Conservation (phyloP, 1,139 yeast genomes). For the Hemisphaericaspora subhashii region DNA sequence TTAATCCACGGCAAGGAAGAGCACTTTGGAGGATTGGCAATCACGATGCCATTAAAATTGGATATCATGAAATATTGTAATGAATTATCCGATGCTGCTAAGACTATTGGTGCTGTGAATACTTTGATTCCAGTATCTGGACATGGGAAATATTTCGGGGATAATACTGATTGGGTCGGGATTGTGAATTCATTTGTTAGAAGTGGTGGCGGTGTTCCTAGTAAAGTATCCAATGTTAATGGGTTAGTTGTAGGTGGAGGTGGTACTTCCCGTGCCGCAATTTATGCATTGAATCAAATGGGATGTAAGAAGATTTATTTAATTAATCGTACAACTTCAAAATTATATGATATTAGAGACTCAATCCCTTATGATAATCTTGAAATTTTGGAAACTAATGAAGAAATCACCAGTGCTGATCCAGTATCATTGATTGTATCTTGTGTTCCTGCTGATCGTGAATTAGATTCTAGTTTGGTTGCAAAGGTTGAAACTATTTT, state of each 20-base stretch:
- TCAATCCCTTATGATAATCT: conserved; percentile 65
- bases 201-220: conserved; percentile 54
- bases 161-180: conserved; percentile 96
- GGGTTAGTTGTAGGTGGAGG: conserved; percentile 94
- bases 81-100: conserved; percentile 71
- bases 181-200: conserved; percentile 65
- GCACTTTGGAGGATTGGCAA: conserved; percentile 82
- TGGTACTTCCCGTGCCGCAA: conserved; percentile 95
- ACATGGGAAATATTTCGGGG: conserved; percentile 65
- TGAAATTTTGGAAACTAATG: conserved; percentile 53
- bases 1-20: conserved; percentile 45
- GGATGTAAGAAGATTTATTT: conserved; percentile 79
- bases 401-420: conserved; percentile 40
- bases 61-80: conserved; percentile 69
- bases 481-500: conserved; percentile 47
- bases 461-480: conserved; percentile 57
- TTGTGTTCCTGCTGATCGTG: conserved; percentile 86
- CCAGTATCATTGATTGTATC: conserved; percentile 69
- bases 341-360: conserved; percentile 57
- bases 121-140: conserved; percentile 64
- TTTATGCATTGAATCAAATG: conserved; percentile 75
- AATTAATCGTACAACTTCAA: conserved; percentile 75
- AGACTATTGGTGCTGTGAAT: conserved; percentile 86
- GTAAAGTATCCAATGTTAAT: conserved; percentile 25
- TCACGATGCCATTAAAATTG: conserved; percentile 86